These are phyloP conservation scores for Saccharomycopsis babjevae DNA, from an alignment of 805 yeast genomes.

Conservation along the genomic window DNA sequence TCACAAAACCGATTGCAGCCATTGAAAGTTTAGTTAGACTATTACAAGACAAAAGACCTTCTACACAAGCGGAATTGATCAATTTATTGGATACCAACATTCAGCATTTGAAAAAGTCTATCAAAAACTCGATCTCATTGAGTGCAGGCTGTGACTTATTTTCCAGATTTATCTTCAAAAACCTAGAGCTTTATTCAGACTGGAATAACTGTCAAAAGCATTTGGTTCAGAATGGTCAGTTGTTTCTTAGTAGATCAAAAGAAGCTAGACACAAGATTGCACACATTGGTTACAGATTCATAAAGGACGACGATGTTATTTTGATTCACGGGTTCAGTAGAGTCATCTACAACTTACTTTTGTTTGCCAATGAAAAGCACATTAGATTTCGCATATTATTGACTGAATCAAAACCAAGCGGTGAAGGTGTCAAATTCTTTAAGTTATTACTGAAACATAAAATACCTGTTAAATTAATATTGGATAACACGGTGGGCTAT, in stretches of 20 bases:
- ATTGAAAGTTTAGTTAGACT: slow-evolving; percentile 87
- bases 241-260: slow-evolving; percentile 86
- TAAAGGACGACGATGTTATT: slow-evolving; percentile 85
- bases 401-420: slow-evolving; percentile 80
- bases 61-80: slow-evolving; percentile 89
- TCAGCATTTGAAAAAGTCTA: slow-evolving; percentile 59
- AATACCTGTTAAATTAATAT: slow-evolving; percentile 80
- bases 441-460: slow-evolving; percentile 53
- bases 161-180: slow-evolving; percentile 84
- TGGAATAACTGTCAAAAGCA: slow-evolving; percentile 91
- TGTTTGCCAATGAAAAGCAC: slow-evolving; percentile 59
- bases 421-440: slow-evolving; percentile 64
- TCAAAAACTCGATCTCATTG: slow-evolving; percentile 84
- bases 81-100: slow-evolving; percentile 71
- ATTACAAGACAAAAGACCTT: slow-evolving; percentile 72
- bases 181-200: slow-evolving; percentile 77
- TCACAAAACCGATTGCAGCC: slow-evolving; percentile 99
- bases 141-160: slow-evolving; percentile 97
- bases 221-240: slow-evolving; percentile 85
- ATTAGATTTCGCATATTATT: slow-evolving; percentile 83
- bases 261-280: slow-evolving; percentile 84
- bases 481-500: slow-evolving; percentile 90
- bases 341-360: slow-evolving; percentile 70
- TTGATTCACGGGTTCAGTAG: slow-evolving; percentile 88
- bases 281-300: slow-evolving; percentile 75